Evolutionary conservation across 441 rosid species (phyloP).

Genomic region (Populus tomentosa): DNA sequence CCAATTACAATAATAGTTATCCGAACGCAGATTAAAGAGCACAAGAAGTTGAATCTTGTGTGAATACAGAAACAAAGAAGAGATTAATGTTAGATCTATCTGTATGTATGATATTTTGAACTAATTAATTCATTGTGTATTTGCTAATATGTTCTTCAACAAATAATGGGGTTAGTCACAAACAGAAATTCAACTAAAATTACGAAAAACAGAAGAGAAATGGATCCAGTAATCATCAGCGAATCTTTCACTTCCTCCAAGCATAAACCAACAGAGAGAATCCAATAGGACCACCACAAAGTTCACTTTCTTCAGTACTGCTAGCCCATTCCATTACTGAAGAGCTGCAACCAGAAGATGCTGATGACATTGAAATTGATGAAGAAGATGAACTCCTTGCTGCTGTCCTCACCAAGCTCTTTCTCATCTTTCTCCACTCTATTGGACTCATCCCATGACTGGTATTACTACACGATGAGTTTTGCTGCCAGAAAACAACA

Average conservation of each 20-base stretch:
- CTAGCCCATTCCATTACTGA: slow-evolving; percentile 93
- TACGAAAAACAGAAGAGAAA: background rate
- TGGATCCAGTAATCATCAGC: background rate
- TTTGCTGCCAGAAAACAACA: slow-evolving; percentile 36
- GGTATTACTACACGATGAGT: slow-evolving; percentile 13
- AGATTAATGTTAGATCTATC: slow-evolving; percentile 5
- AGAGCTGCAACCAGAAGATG: slow-evolving; percentile 67
- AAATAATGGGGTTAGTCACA: slow-evolving; percentile 9
- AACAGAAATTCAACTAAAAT: background rate
- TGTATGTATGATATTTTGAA: background rate
- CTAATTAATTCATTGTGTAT: background rate
- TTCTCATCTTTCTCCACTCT: slow-evolving; percentile 78
- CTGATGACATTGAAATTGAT: slow-evolving; percentile 72
- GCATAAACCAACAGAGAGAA: slow-evolving; percentile 75
- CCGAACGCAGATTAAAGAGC: background rate
- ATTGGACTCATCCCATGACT: slow-evolving; percentile 49
- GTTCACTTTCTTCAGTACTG: slow-evolving; percentile 61
- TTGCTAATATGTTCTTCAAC: slow-evolving; percentile 28
- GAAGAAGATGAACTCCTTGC: slow-evolving; percentile 71
- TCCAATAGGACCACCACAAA: slow-evolving; percentile 42
- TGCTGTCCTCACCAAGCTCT: slow-evolving; percentile 39
- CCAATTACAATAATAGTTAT: background rate
- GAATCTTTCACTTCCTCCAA: slow-evolving; percentile 63
- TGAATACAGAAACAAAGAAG: background rate
- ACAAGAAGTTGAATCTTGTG: background rate